Evolutionary conservation across 2,329 filamentous ascomycete genomes (phyloP).

Genomic region (Tricladium varicosporioides): DNA sequence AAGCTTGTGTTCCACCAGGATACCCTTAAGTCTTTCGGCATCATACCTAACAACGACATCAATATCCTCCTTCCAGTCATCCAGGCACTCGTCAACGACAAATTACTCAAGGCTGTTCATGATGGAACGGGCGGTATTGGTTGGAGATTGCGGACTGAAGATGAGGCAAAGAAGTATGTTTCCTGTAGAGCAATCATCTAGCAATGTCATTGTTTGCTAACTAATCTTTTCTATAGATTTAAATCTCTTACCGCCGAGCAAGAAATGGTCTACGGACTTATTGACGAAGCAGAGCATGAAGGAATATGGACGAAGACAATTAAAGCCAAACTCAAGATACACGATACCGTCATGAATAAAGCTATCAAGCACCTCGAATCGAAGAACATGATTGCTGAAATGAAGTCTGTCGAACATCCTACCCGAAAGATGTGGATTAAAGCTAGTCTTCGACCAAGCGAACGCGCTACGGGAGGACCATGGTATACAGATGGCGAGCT

Average conservation of each 20-base stretch:
- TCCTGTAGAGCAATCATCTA: neutral
- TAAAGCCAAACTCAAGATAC: slow-evolving; percentile 75
- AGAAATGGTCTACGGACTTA: slow-evolving; percentile 80
- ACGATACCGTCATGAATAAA: slow-evolving; percentile 78
- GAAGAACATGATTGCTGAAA: slow-evolving; percentile 79
- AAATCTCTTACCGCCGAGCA: slow-evolving; percentile 69
- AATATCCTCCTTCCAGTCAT: slow-evolving; percentile 53
- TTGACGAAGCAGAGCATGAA: slow-evolving; percentile 80
- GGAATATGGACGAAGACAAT: slow-evolving; percentile 92
- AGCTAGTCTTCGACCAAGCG: slow-evolving; percentile 76
- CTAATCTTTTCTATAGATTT: slow-evolving; percentile 43
- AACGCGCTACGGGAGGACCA: slow-evolving; percentile 87
- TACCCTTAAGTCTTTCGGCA: slow-evolving; percentile 54
- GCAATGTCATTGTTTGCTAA: slow-evolving; percentile 10
- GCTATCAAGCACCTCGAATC: slow-evolving; percentile 80
- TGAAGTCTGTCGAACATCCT: slow-evolving; percentile 89
- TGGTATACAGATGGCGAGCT: slow-evolving; percentile 93
- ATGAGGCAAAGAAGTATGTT: slow-evolving; percentile 59
- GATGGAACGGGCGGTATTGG: slow-evolving; percentile 42
- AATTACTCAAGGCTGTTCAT: slow-evolving; percentile 52
- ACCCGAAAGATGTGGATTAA: slow-evolving; percentile 97
- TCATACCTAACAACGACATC: slow-evolving; percentile 57
- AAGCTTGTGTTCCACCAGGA: slow-evolving; percentile 52
- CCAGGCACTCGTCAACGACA: slow-evolving; percentile 58
- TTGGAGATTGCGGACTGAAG: slow-evolving; percentile 58